Evolutionary conservation across 106 monocot genomes (phyloP), one percentile per base, ranked within the genome.

Genomic region (Alisma plantagoaquatica): DNA sequence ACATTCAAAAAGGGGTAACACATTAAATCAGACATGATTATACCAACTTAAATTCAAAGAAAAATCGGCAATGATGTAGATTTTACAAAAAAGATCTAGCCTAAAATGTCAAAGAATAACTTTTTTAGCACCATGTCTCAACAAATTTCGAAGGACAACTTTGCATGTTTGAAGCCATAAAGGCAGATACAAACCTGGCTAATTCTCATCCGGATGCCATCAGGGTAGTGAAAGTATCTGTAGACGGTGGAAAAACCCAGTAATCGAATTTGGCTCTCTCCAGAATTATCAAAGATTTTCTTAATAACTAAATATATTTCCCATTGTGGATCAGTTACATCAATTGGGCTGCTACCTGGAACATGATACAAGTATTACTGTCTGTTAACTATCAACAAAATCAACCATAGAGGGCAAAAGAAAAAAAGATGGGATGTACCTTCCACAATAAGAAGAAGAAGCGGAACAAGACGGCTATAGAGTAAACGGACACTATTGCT

Each of bases 381-480:
- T 14, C 25, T 4, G 18, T 38, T 35, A 1, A 10, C 35, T 14
- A 38, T 14, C 25, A 6, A 31, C 24, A 56, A 1, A 10, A 35
- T 30, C 32, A 29, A 53, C 27, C 24, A 0, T 5, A 30, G 0
- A 29, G n/a, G 0, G 17, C 2, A 53, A 15, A n/a, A 53, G 16
- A 53, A 5, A 1, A 53, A 53, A 16, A 29, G 29, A 29, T 14
- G n/a, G n/a, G n/a, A n/a, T 22, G 24, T 58, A 85, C 96, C 96
- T 66, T 98, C 96, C 74, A 98, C 74, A 55, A 98, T 73, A 61
- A 98, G 82, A 43, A 90, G 72, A 46, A 82, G 65, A 62, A 98
- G 70, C 46, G 96, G 76, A 22, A 79, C 64, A 10, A 98, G 65
- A 27, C 89, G 89, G 57, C 84, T 76, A 45, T 90, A 98, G 17